Evolutionary conservation across 108 stramenopile species (phyloP).

Genomic region (Discostella stelligeroides): DNA sequence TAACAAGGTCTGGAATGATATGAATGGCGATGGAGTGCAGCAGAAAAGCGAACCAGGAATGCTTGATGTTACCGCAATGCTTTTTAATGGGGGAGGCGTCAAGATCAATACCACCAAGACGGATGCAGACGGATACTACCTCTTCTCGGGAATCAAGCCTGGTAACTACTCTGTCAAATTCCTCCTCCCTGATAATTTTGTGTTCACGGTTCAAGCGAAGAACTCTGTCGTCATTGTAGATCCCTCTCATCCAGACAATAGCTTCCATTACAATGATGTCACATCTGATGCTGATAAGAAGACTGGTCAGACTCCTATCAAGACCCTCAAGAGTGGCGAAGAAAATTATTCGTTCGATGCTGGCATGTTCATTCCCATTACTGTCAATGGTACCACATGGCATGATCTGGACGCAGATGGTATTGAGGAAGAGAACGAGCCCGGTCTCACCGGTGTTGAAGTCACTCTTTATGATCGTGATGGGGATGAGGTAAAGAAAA

Average conservation of each 20-base stretch:
- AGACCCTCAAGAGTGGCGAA: slow-evolving; percentile 18
- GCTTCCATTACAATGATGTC: slow-evolving; percentile 37
- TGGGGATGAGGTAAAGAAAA: slow-evolving; percentile 25
- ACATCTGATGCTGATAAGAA: slow-evolving; percentile 44
- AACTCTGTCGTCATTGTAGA: slow-evolving; percentile 17
- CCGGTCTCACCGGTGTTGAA: slow-evolving; percentile 27
- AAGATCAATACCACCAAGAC: slow-evolving; percentile 21
- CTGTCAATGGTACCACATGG: slow-evolving; percentile 46
- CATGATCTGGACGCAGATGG: slow-evolving; percentile 51
- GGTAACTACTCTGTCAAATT: slow-evolving; percentile 47
- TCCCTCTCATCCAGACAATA: slow-evolving; percentile 28
- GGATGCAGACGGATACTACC: slow-evolving; percentile 36
- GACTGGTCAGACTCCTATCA: slow-evolving; percentile 27
- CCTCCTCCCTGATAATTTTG: slow-evolving; percentile 33
- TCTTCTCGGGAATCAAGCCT: slow-evolving; percentile 26
- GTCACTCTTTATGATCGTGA: slow-evolving; percentile 40
- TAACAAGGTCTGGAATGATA: slow-evolving; percentile 34
- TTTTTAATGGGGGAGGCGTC: slow-evolving; percentile 22
- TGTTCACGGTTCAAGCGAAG: slow-evolving; percentile 44
- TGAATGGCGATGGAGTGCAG: slow-evolving; percentile 32
- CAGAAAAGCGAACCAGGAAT: slow-evolving; percentile 39
- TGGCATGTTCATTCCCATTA: slow-evolving; percentile 47
- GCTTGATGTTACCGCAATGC: slow-evolving; percentile 21
- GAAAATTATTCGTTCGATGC: slow-evolving; percentile 42
- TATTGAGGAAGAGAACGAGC: slow-evolving; percentile 32